Percentiles rank a stretch among this genome's conserved stretches.
phyloP scores from a whole-genome alignment of 257 asterid genomes.

The Marsdenia floribunda region DNA sequence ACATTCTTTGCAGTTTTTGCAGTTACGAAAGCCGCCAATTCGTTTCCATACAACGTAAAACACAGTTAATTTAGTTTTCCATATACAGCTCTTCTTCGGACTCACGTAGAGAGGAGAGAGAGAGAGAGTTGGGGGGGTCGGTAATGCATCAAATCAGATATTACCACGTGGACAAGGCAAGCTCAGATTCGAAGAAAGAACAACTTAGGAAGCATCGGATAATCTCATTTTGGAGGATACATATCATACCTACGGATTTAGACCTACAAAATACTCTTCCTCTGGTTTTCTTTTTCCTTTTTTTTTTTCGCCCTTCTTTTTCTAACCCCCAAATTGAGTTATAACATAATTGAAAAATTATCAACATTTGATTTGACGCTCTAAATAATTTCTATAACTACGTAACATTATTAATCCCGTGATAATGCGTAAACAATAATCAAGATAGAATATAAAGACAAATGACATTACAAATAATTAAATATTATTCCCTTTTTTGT shows the following conservation, averaged over 20 bases:
- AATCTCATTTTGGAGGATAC: slow-evolving; percentile 8
- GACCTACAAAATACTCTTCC: not conserved
- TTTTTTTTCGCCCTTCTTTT: too few relatives aligned
- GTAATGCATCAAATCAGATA: slow-evolving; percentile 28
- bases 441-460: too few relatives aligned
- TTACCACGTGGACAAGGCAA: slow-evolving; percentile 34
- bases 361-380: too few relatives aligned
- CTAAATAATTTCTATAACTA: too few relatives aligned
- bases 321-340: too few relatives aligned
- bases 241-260: too few relatives aligned
- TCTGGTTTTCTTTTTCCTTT: not conserved
- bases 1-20: slow-evolving; percentile 22
- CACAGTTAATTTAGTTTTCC: too few relatives aligned
- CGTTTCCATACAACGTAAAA: slow-evolving; percentile 14
- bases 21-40: slow-evolving; percentile 39
- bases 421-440: too few relatives aligned
- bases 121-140: not conserved
- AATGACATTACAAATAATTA: too few relatives aligned
- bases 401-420: too few relatives aligned
- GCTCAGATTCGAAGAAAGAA: slow-evolving; percentile 38
- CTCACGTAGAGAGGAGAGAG: slow-evolving; percentile 4
- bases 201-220: slow-evolving; percentile 28
- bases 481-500: too few relatives aligned
- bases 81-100: not conserved
- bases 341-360: too few relatives aligned